Base-by-base conservation (phyloP, 2,329 filamentous ascomycete species). In the Sporothrix dimorphospora region DNA sequence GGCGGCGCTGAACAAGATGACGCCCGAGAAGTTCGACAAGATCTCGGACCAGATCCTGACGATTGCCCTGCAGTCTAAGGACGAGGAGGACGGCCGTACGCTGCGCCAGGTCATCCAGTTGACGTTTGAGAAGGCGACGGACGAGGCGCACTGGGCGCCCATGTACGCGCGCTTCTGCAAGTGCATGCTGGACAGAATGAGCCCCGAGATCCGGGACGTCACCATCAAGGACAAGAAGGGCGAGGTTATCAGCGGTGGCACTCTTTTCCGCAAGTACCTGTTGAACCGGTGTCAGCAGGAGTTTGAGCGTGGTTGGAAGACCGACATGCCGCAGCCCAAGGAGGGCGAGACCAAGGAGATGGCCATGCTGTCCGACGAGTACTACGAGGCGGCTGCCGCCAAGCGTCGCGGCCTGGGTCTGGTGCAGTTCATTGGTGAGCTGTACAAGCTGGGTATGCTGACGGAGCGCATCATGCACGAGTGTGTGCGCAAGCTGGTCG, bases 161-260 rank as follows among this genome's bases (percentile, higher is more conserved):
- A 98, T 98, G 93, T 99, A 99, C 80, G 96, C 96, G 80, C 96
- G 94, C 82, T 99, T 99, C 89, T 97, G 94, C 86, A 94, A 95
- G 86, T 91, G 92, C 76, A 98, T 98, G 96, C 86, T 98, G 74
- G 92, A 97, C 81, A 94, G 89, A 74, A 98, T 98, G 93, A 97
- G 93, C 82, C 83, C 92, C 27, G 95, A 98, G 65, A 97, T 99
- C 80, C 94, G 94, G 78, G 96, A 99, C 78, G 94, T 98, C 84
- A 95, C 91, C 74, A 97, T 99, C 81, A 91, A 90, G 76, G 96
- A 99, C 85, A 97, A 94, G 87, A 89, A 88, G 74, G 94, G 93
- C 77, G 91, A 94, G 72, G 89, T 97, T 72, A 94, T 98, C 76
- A 93, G 92, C 76, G 96, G 96, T 77, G 96, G 96, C 77, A 94